phyloP scores from a whole-genome alignment of 805 yeast species.

The Cyberlindnera subsufficiens region DNA sequence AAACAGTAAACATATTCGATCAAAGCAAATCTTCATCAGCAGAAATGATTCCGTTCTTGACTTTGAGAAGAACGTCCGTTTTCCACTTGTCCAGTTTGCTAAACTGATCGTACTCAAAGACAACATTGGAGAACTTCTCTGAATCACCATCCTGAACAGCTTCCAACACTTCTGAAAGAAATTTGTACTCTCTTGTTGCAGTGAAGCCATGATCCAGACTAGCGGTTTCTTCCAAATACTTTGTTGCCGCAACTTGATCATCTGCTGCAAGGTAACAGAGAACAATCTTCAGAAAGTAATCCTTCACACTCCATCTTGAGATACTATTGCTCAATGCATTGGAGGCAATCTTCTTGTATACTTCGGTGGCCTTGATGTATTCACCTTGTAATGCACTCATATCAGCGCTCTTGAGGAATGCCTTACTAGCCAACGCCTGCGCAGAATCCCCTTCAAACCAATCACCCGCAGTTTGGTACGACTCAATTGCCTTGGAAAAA shows the following conservation, averaged over 20 bases:
- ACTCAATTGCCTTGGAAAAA: conserved; percentile 57
- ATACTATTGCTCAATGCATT: conserved; percentile 67
- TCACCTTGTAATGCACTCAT: conserved; percentile 72
- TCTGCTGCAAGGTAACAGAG: conserved; percentile 79
- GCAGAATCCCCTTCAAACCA: conserved; percentile 95
- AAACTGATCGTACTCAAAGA: conserved; percentile 83
- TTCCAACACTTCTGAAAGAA: conserved; percentile 60
- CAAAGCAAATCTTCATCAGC: conserved; percentile 58
- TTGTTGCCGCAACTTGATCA: conserved; percentile 81
- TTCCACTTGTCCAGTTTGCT: conserved; percentile 87
- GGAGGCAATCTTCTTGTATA: conserved; percentile 74
- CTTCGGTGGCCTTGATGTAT: conserved; percentile 67
- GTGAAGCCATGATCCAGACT: conserved; percentile 74
- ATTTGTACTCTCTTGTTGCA: conserved; percentile 67
- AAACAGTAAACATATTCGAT: conserved; percentile 1
- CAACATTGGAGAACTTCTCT: conserved; percentile 65
- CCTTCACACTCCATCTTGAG: conserved; percentile 89
- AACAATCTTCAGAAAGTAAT: conserved; percentile 79
- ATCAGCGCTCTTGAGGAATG: conserved; percentile 85
- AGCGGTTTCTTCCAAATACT: conserved; percentile 55
- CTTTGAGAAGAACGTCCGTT: conserved; percentile 73
- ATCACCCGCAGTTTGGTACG: conserved; percentile 92
- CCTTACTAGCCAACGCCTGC: conserved; percentile 82
- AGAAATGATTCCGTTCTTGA: conserved; percentile 66
- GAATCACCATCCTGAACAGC: conserved; percentile 78